These are phyloP conservation scores for Spinacia oleracea DNA, from an alignment of 179 eudicot genomes.

Conservation along the genomic window DNA sequence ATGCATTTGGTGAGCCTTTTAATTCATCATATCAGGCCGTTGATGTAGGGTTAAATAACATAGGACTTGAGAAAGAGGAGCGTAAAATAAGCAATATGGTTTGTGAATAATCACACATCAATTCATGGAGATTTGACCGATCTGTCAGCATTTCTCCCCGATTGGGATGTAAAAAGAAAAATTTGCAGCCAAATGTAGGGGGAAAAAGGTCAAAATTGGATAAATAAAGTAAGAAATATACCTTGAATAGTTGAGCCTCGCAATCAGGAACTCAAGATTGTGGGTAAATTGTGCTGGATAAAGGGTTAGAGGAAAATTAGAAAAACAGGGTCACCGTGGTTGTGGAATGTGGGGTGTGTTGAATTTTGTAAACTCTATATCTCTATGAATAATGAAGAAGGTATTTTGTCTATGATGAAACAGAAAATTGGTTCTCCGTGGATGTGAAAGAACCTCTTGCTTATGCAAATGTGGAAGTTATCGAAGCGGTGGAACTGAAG, in stretches of 20 bases:
- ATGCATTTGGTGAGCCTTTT: background rate
- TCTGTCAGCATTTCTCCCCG: background rate
- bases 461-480: conserved; percentile 68
- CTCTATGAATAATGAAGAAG: background rate
- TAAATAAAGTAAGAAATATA: background rate
- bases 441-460: conserved; percentile 84
- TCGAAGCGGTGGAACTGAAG: conserved; percentile 77
- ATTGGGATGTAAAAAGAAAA: background rate
- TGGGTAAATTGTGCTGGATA: background rate
- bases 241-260: background rate
- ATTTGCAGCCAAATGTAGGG: background rate
- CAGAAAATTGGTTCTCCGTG: conserved; percentile 79
- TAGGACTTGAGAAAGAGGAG: no score
- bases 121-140: background rate
- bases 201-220: background rate
- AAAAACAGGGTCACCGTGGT: background rate
- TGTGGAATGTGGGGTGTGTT: background rate
- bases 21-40: background rate
- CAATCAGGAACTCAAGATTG: background rate
- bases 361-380: background rate
- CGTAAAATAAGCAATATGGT: no score
- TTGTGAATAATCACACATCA: background rate
- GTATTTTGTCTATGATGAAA: conserved; percentile 14
- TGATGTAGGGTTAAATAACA: background rate
- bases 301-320: no score